Conservation (phyloP, 2,329 filamentous ascomycete genomes). For the Immersiporthe knoxdaviesiana region DNA sequence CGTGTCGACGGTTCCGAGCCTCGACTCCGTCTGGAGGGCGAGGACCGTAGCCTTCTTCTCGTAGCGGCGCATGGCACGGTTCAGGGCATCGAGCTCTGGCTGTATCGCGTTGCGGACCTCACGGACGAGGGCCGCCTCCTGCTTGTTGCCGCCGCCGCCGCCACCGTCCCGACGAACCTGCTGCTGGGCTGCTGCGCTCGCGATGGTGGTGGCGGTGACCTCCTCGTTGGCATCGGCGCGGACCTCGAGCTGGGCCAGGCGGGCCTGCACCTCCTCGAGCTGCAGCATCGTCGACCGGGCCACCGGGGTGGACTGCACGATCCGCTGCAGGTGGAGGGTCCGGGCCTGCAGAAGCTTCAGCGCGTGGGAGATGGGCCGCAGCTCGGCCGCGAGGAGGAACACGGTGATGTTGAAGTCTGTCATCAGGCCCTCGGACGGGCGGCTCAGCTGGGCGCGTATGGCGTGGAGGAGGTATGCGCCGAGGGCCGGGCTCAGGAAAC, state of each 20-base stretch:
- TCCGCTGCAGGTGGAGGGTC: constrained; percentile 78
- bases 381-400: constrained; percentile 84
- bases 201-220: constrained; percentile 32
- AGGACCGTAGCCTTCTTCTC: constrained; percentile 84
- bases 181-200: constrained; percentile 31
- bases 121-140: constrained; percentile 49
- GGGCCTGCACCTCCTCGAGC: constrained; percentile 61
- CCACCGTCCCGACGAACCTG: constrained; percentile 37
- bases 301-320: constrained; percentile 62
- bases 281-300: constrained; percentile 42
- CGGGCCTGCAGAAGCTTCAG: constrained; percentile 78
- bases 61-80: constrained; percentile 84
- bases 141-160: constrained; percentile 39
- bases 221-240: constrained; percentile 48
- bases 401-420: constrained; percentile 93
- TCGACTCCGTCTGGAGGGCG: constrained; percentile 74
- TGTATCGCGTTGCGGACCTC: constrained; percentile 70
- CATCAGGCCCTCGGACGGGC: constrained; percentile 82
- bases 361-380: constrained; percentile 80
- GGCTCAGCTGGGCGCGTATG: constrained; percentile 78
- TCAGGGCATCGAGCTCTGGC: constrained; percentile 84
- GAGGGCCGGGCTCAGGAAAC: constrained; percentile 76
- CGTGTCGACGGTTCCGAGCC: constrained; percentile 71
- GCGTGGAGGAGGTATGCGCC: constrained; percentile 84
- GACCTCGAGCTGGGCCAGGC: constrained; percentile 72